Evolutionary conservation across 768 basidiomycete species (phyloP), one percentile per base, ranked within the genome.

Genomic region (Trametes gibbosa): DNA sequence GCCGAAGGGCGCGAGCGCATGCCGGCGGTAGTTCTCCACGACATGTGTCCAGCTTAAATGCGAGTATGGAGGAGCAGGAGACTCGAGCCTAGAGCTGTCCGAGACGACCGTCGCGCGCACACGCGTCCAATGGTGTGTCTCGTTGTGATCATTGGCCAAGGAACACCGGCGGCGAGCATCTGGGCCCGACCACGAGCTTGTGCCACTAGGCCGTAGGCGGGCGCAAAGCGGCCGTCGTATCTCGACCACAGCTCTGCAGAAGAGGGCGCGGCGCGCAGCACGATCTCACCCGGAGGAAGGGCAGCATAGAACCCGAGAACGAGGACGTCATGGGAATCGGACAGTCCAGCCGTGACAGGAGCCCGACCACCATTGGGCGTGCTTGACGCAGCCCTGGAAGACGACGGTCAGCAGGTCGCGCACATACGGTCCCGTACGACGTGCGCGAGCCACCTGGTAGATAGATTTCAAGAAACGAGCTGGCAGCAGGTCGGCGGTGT

Each of bases 361-460:
- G 10, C 34, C 41, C 39, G 55, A 41, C 23, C 39, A 24, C 45
- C 47, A 49, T 40, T 41, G 39, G 24, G 14, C 35, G 13, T n/a
- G 10, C 37, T 32, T 50, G 47, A 40, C 54, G 42, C n/a, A n/a
- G 35, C 9, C 55, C 41, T 41, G 37, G 46, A 48, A 49, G 47
- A 21, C 32, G 14, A 21, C n/a, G 40, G 47, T 50, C 55, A 56
- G 55, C 47, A 49, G 55, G 45, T 49, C 47, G 24, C n/a, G 39
- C 32, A 34, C 35, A 34, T 25, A n/a, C 19, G 2, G 5, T 13
- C 14, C n/a, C 7, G 14, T 24, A 10, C 21, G 13, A 17, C 6
- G 17, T 5, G 37, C 13, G 17, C 3, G 37, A 7, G 37, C 37
- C 37, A 14, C 6, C 12, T 13, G 21, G 43, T 23, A 24, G 23